Evolutionary conservation across 2,329 filamentous ascomycete species (phyloP), one percentile per base, ranked within the genome.

Genomic region (Pseudophaeomoniella oleicola): DNA sequence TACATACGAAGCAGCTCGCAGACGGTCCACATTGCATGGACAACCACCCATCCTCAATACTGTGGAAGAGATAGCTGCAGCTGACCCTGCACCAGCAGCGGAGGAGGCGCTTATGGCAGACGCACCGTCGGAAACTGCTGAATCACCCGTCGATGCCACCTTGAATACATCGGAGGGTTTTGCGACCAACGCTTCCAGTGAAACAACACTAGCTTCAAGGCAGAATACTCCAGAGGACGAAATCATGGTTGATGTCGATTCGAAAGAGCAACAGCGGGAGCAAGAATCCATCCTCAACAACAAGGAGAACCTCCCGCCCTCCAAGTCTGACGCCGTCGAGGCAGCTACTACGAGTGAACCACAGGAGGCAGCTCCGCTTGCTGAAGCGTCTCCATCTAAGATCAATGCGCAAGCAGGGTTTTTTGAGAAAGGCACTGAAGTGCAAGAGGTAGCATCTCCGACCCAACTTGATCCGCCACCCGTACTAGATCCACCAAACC

Each of bases 1-100:
- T 33, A 66, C 67, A 29, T 71, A 73, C 45, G 67, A 64, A 29
- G 61, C 60, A 16, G 63, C 68, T 39, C 61, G 67, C 38, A 55
- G 64, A 41, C 56, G 60, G 39, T 67, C 67, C 16, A 60, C 64
- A 37, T n/a, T 27, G 42, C 18, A 42, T 42, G n/a, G 39, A 44
- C 13, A 37, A 36, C n/a, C 35, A 35, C 29, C 42, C 42, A 13
- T 27, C 9, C 6, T 27, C 9, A 27, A 6, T n/a, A 9, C 22
- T 9, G 22, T 27, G 6, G 22, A n/a, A 9, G 22, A 27, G n/a
- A n/a, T 27, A 6, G 22, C 22, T n/a, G 22, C 22, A 27, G 22
- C 22, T 9, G 22, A 27, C n/a, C 22, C 22, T 27, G 22, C 6
- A n/a, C n/a, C 22, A 27, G n/a, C 22, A n/a, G n/a, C n/a, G n/a